Percentiles rank a stretch among this genome's conserved stretches.
These are phyloP conservation scores for Russula ochroleuca DNA, from an alignment of 768 basidiomycete genomes.

Conservation along the genomic window DNA sequence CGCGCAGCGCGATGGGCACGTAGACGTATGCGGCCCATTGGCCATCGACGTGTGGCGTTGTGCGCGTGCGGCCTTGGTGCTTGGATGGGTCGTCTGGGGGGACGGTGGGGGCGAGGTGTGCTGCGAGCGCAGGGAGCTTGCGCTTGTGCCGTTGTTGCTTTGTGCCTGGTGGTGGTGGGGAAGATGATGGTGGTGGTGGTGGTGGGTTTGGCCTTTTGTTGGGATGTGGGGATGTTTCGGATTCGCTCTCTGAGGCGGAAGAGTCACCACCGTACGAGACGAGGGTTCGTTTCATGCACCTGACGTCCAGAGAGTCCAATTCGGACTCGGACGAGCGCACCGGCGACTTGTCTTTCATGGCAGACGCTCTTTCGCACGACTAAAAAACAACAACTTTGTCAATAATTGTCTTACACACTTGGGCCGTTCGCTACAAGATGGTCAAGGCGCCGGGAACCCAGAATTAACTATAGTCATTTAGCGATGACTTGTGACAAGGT, in stretches of 20 bases:
- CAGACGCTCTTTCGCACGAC: too few relatives aligned
- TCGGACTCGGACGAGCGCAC: too few relatives aligned
- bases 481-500: not conserved
- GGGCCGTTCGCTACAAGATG: not conserved
- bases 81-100: slow-evolving; percentile 70
- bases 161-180: slow-evolving; percentile 6
- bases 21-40: slow-evolving; percentile 82
- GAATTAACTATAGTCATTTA: not conserved
- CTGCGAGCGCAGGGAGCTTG: slow-evolving; percentile 58
- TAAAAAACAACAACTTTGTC: too few relatives aligned
- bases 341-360: too few relatives aligned
- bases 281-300: slow-evolving; percentile 24
- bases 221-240: not conserved
- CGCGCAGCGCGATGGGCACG: slow-evolving; percentile 51
- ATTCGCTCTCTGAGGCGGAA: slow-evolving; percentile 9
- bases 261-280: slow-evolving; percentile 22
- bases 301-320: too few relatives aligned
- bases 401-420: too few relatives aligned
- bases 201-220: not conserved
- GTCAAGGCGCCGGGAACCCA: not conserved
- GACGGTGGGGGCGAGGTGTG: slow-evolving; percentile 42
- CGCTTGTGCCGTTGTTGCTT: slow-evolving; percentile 36
- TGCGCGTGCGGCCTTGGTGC: slow-evolving; percentile 80
- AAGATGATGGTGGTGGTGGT: not conserved
- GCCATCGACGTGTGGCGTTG: slow-evolving; percentile 77